Percentiles rank a stretch among this genome's conserved stretches.
These are phyloP conservation scores for Penicillium sclerotigenum DNA, from an alignment of 2,329 filamentous ascomycete genomes.

Conservation along the genomic window DNA sequence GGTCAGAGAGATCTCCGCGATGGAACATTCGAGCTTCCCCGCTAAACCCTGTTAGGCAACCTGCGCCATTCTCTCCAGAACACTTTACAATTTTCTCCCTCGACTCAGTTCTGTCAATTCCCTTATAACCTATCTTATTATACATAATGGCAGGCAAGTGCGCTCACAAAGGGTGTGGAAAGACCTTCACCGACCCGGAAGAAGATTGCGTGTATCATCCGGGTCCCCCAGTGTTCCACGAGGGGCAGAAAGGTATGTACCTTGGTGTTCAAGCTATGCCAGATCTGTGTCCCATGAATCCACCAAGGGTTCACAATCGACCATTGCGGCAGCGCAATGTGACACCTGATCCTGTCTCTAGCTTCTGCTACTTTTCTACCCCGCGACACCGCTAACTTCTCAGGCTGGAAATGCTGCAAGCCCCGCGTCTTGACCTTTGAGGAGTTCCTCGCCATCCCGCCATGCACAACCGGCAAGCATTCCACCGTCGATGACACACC, in stretches of 20 bases:
- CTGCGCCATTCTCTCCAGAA: slow-evolving; percentile 7
- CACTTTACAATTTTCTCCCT: slow-evolving; percentile 2
- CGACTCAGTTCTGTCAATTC: not conserved
- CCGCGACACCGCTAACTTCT: slow-evolving; percentile 6
- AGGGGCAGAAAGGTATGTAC: slow-evolving; percentile 88
- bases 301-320: slow-evolving; percentile 9
- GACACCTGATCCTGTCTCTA: not conserved
- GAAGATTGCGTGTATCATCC: slow-evolving; percentile 91
- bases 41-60: slow-evolving; percentile 35
- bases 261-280: slow-evolving; percentile 27
- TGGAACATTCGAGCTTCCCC: slow-evolving; percentile 43
- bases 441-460: slow-evolving; percentile 89
- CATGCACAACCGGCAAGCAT: slow-evolving; percentile 90
- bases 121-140: not conserved
- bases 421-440: slow-evolving; percentile 94
- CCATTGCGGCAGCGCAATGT: slow-evolving; percentile 2
- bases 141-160: slow-evolving; percentile 61
- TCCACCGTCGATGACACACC: slow-evolving; percentile 77
- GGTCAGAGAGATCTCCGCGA: slow-evolving; percentile 19
- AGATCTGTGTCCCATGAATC: slow-evolving; percentile 10
- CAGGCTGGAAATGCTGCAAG: slow-evolving; percentile 99
- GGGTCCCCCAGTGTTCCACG: slow-evolving; percentile 90
- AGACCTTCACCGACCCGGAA: slow-evolving; percentile 74
- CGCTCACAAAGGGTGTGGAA: slow-evolving; percentile 93
- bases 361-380: not conserved